Evolutionary conservation across 768 basidiomycete genomes (phyloP).

Genomic region (Leucocoprinus sp.): DNA sequence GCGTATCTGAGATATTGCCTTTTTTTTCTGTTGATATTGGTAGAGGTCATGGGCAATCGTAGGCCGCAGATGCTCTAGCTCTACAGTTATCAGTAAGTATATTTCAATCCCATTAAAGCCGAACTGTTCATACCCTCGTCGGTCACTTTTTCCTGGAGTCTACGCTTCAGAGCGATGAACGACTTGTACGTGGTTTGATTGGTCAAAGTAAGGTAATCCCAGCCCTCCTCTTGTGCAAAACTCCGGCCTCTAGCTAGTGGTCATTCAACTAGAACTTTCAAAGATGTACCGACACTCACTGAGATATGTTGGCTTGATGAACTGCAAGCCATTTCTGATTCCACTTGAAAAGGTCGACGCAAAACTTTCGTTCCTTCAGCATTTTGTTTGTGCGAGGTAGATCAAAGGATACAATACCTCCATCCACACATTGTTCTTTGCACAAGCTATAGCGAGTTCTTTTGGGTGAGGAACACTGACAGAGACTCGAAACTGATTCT

Average conservation of each 20-base stretch:
- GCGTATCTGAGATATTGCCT: constrained; percentile 16
- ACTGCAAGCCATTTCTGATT: constrained; percentile 7
- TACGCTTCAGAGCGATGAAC: constrained; percentile 29
- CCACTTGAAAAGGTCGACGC: constrained; percentile 18
- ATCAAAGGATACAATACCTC: constrained; percentile 11
- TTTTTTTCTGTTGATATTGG: constrained; percentile 15
- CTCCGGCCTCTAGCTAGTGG: constrained; percentile 24
- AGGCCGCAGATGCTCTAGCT: constrained; percentile 16
- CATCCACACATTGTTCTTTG: constrained; percentile 18
- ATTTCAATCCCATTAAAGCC: constrained; percentile 10
- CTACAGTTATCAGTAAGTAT: constrained; percentile 8
- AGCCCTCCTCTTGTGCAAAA: constrained; percentile 33
- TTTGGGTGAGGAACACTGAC: not conserved
- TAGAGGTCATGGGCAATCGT: constrained; percentile 22
- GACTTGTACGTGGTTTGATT: constrained; percentile 29
- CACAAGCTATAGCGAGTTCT: not conserved
- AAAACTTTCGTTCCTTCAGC: constrained; percentile 16
- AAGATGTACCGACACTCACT: constrained; percentile 14
- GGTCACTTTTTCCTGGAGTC: constrained; percentile 29
- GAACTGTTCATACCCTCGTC: constrained; percentile 26
- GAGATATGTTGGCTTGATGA: constrained; percentile 11
- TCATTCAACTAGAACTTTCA: not conserved
- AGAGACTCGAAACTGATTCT: too few species aligned
- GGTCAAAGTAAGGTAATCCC: constrained; percentile 33
- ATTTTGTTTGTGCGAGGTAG: not conserved